Conservation (phyloP, 441 rosid species). For the Flueggea neowawraea region DNA sequence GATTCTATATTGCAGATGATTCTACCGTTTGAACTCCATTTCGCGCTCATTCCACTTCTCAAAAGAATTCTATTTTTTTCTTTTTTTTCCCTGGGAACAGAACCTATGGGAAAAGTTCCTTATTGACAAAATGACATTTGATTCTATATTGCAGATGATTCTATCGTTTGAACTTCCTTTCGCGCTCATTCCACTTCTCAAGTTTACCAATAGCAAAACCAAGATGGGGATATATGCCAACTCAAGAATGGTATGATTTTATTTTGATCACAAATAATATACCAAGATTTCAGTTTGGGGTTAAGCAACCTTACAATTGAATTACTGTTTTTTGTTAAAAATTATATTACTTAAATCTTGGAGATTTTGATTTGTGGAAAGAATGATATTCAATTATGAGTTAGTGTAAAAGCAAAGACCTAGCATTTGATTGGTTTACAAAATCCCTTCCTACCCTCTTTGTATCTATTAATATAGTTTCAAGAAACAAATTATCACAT, state of each 20-base stretch:
- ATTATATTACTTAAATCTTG: too few species aligned
- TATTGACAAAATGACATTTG: background rate
- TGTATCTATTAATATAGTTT: too few species aligned
- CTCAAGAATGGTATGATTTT: constrained; percentile 40
- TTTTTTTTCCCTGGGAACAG: too few species aligned
- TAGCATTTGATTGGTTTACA: too few species aligned
- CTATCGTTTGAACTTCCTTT: constrained; percentile 96
- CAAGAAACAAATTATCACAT: too few species aligned
- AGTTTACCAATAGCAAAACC: constrained; percentile 85
- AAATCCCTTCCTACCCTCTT: too few species aligned
- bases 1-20: constrained; percentile 63
- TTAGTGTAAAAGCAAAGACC: too few species aligned
- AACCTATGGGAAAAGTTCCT: too few species aligned
- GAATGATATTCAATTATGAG: too few species aligned
- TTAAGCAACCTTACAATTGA: background rate
- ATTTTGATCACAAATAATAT: background rate
- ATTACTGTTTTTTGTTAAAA: too few species aligned
- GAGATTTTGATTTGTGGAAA: too few species aligned
- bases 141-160: constrained; percentile 63
- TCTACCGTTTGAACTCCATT: constrained; percentile 93
- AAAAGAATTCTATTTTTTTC: constrained; percentile 24
- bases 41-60: constrained; percentile 88
- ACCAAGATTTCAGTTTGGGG: background rate
- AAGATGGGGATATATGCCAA: constrained; percentile 80
- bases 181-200: constrained; percentile 88